phyloP scores from a whole-genome alignment of 164 flowering plant genomes.

The Litsea cubeba region DNA sequence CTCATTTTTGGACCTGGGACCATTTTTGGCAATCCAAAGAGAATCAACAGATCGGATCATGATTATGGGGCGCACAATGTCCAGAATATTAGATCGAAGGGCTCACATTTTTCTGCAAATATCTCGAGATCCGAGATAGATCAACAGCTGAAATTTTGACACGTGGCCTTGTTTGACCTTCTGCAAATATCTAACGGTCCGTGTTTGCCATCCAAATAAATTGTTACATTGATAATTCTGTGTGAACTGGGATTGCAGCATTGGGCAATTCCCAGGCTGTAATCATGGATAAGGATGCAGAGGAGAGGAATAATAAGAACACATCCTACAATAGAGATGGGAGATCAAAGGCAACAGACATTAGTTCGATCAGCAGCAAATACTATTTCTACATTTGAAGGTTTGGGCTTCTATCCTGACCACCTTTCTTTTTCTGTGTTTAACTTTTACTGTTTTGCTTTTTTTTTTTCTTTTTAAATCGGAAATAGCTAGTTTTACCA shows the following conservation, averaged over 20 bases:
- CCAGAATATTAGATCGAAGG: too few relatives aligned
- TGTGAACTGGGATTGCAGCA: conserved; percentile 22
- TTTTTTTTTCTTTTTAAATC: neutral
- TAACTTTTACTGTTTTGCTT: neutral
- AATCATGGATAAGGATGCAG: conserved; percentile 21
- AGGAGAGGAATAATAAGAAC: conserved; percentile 13
- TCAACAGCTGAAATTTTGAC: too few relatives aligned
- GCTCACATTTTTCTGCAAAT: too few relatives aligned
- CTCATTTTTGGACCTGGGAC: too few relatives aligned
- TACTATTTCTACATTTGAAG: conserved; percentile 13
- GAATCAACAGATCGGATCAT: too few relatives aligned
- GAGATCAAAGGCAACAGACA: conserved; percentile 1
- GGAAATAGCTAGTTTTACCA: neutral
- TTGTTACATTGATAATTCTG: neutral
- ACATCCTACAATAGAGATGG: conserved; percentile 9
- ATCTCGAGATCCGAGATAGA: too few relatives aligned
- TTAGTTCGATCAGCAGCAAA: conserved; percentile 21
- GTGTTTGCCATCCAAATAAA: conserved; percentile 3
- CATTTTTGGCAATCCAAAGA: too few relatives aligned
- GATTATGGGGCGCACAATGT: too few relatives aligned
- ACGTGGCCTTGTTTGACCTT: too few relatives aligned
- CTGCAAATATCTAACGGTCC: too few relatives aligned
- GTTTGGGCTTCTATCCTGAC: conserved; percentile 3
- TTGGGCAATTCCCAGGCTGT: conserved; percentile 29
- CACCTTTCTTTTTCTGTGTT: neutral